Evolutionary conservation across 352 stramenopile species (phyloP).

Genomic region (Phytophthora fragariaefolia): DNA sequence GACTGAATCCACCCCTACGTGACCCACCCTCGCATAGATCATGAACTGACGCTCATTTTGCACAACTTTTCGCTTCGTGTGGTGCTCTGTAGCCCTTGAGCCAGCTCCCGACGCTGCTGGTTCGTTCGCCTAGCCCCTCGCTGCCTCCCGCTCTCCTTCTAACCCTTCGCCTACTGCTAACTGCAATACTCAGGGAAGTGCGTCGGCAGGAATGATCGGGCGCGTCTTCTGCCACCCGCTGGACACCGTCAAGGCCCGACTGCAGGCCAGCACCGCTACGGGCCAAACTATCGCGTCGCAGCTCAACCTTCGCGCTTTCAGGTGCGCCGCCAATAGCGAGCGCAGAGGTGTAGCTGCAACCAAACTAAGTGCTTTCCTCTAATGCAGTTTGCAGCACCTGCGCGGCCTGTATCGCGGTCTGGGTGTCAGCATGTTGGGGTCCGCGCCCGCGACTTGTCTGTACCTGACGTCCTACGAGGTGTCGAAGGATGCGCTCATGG

Average conservation of each 20-base stretch:
- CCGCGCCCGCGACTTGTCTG: slow-evolving; percentile 94
- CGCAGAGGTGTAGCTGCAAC: not conserved
- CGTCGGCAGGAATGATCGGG: slow-evolving; percentile 81
- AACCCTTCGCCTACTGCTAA: not conserved
- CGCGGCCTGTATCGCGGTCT: slow-evolving; percentile 95
- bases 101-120: slow-evolving; percentile 70
- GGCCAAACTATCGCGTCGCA: slow-evolving; percentile 52
- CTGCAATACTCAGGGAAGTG: slow-evolving; percentile 60
- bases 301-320: slow-evolving; percentile 53
- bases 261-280: slow-evolving; percentile 62
- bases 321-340: slow-evolving; percentile 34
- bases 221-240: slow-evolving; percentile 92
- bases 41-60: slow-evolving; percentile 6
- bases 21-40: not conserved
- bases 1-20: not conserved
- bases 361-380: too few relatives aligned
- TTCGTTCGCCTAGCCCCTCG: slow-evolving; percentile 14
- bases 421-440: slow-evolving; percentile 94
- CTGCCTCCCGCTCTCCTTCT: not conserved
- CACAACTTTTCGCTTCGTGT: slow-evolving; percentile 5
- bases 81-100: slow-evolving; percentile 33
- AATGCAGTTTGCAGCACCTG: slow-evolving; percentile 51
- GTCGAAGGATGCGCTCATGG: slow-evolving; percentile 64
- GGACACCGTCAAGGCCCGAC: slow-evolving; percentile 91
- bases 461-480: slow-evolving; percentile 98